phyloP scores from a whole-genome alignment of 352 stramenopile genomes.

The Globisporangium heterothallicum region DNA sequence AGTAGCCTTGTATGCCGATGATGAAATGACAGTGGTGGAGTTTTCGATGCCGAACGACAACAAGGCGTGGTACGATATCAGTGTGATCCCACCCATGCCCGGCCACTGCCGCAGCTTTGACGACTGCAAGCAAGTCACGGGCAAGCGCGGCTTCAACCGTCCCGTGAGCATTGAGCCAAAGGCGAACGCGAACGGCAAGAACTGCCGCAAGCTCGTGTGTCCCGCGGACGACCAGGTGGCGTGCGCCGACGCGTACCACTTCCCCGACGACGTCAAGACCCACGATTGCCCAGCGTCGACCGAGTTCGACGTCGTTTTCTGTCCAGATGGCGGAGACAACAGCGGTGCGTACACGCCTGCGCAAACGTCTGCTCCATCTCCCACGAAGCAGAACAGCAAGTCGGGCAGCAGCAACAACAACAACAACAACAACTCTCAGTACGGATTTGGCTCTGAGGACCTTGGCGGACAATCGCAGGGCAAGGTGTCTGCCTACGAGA shows the following conservation, averaged over 20 bases:
- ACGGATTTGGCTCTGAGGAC: conserved; percentile 1
- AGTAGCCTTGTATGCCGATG: conserved; percentile 6
- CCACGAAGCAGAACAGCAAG: neutral
- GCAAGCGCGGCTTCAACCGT: conserved; percentile 51
- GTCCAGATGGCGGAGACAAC: conserved; percentile 18
- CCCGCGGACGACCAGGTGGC: conserved; percentile 15
- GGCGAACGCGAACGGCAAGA: conserved; percentile 15
- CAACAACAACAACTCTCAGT: conserved; percentile 6
- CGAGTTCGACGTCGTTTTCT: conserved; percentile 53
- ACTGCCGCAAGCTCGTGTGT: conserved; percentile 34
- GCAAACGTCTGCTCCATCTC: conserved; percentile 1
- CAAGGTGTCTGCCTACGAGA: conserved; percentile 2
- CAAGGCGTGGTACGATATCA: conserved; percentile 52
- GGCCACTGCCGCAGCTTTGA: conserved; percentile 37
- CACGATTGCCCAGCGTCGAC: conserved; percentile 37
- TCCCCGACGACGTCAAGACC: conserved; percentile 65
- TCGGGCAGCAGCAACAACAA: conserved; percentile 5
- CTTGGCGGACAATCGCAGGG: conserved; percentile 4
- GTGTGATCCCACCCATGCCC: conserved; percentile 51
- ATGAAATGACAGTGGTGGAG: conserved; percentile 23
- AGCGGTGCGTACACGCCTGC: neutral
- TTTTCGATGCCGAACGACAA: conserved; percentile 11
- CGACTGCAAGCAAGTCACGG: conserved; percentile 37
- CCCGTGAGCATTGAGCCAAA: conserved; percentile 33
- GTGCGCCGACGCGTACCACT: conserved; percentile 59